phyloP scores from a whole-genome alignment of 2,329 filamentous ascomycete genomes.

The Hymenoscyphus repandus region DNA sequence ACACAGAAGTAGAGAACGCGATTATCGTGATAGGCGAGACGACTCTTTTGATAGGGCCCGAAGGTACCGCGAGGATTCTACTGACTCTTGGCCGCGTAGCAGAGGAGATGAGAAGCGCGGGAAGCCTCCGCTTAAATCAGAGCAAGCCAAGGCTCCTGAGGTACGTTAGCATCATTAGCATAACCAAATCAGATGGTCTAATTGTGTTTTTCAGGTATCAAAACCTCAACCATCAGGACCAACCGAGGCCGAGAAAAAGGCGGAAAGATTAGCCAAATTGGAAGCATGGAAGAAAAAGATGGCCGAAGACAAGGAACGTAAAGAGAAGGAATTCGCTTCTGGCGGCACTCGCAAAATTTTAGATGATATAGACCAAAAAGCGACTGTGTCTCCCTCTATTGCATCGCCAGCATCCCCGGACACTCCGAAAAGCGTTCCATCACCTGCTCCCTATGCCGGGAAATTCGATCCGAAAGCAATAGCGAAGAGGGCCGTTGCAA shows the following conservation, averaged over 20 bases:
- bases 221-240: constrained; percentile 49
- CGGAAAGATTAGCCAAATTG: constrained; percentile 72
- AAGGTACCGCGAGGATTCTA: constrained; percentile 62
- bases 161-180: constrained; percentile 39
- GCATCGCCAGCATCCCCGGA: constrained; percentile 49
- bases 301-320: constrained; percentile 65
- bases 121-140: constrained; percentile 44
- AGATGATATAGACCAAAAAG: constrained; percentile 69
- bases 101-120: constrained; percentile 62
- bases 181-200: constrained; percentile 5
- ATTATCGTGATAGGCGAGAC: constrained; percentile 65
- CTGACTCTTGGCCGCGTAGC: constrained; percentile 62
- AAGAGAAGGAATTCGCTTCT: constrained; percentile 62
- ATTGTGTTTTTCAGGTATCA: constrained; percentile 39
- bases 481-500: constrained; percentile 67
- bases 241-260: constrained; percentile 70
- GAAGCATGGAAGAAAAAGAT: constrained; percentile 93
- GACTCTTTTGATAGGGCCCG: constrained; percentile 63
- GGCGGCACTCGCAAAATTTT: constrained; percentile 62
- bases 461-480: constrained; percentile 88
- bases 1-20: constrained; percentile 62
- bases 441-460: constrained; percentile 59
- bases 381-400: constrained; percentile 37
- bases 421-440: constrained; percentile 42
- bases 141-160: constrained; percentile 48